Percentiles rank a stretch among this genome's conserved stretches.
These are phyloP conservation scores for Talaromyces sp. DNA, from an alignment of 2,329 filamentous ascomycete genomes.

Conservation along the genomic window DNA sequence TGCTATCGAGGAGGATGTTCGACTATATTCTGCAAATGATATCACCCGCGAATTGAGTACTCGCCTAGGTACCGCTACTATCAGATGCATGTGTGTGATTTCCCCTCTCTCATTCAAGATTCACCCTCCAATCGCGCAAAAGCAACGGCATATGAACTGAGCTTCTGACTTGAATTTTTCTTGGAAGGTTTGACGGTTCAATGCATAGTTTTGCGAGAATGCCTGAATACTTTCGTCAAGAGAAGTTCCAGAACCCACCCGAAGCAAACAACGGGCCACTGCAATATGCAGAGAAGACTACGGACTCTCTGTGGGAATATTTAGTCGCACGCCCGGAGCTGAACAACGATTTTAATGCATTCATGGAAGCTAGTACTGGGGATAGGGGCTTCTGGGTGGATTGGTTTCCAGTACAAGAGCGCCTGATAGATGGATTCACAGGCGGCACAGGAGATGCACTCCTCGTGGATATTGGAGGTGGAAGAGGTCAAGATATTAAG, in stretches of 20 bases:
- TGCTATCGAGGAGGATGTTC: slow-evolving; percentile 15
- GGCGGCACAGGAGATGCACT: slow-evolving; percentile 14
- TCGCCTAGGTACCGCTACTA: slow-evolving; percentile 4
- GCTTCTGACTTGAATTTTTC: neutral
- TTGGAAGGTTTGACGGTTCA: slow-evolving; percentile 16
- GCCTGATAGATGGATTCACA: slow-evolving; percentile 18
- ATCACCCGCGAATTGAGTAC: slow-evolving; percentile 19
- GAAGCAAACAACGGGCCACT: slow-evolving; percentile 14
- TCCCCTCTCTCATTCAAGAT: too few species aligned
- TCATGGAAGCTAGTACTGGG: slow-evolving; percentile 23
- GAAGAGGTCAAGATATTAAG: slow-evolving; percentile 16
- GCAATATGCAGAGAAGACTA: slow-evolving; percentile 21
- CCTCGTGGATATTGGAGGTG: slow-evolving; percentile 25
- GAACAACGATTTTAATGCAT: slow-evolving; percentile 24
- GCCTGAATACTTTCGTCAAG: slow-evolving; percentile 5
- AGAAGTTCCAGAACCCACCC: neutral
- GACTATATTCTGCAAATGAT: slow-evolving; percentile 12
- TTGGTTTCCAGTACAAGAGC: slow-evolving; percentile 27
- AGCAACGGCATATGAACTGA: neutral
- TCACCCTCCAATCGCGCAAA: too few species aligned
- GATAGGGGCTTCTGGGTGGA: slow-evolving; percentile 21
- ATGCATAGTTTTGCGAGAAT: slow-evolving; percentile 10
- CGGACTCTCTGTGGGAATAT: slow-evolving; percentile 18
- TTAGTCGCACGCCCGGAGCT: slow-evolving; percentile 11
- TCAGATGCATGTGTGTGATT: slow-evolving; percentile 20